phyloP scores from a whole-genome alignment of 163 green algal species.

The Scenedesmus sp. region DNA sequence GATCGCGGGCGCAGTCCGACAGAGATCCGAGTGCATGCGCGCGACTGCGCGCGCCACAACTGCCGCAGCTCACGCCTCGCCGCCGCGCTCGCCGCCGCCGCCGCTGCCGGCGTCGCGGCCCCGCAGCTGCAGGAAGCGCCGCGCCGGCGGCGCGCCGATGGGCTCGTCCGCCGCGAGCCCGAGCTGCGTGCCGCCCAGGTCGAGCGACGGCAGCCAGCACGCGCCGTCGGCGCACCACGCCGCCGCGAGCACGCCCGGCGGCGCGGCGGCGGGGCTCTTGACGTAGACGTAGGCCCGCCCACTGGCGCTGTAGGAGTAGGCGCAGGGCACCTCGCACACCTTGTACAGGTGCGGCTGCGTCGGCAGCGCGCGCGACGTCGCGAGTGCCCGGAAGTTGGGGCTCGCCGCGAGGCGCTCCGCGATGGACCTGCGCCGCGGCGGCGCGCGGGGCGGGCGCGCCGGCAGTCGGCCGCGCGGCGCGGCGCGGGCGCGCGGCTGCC shows the following conservation, averaged over 20 bases:
- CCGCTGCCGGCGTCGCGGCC: no score
- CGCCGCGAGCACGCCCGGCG: constrained; percentile 13
- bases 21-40: no score
- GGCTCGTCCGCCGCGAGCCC: constrained; percentile 30
- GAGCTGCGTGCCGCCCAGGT: constrained; percentile 1
- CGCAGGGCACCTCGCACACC: constrained; percentile 25
- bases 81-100: no score
- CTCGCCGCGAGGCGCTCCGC: constrained; percentile 48
- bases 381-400: constrained; percentile 54
- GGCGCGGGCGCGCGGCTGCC: neutral
- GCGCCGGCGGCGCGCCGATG: neutral
- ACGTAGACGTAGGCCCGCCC: constrained; percentile 33
- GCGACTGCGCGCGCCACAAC: no score
- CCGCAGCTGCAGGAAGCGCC: no score
- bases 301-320: constrained; percentile 5
- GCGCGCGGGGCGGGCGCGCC: no score
- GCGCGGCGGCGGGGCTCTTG: neutral
- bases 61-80: no score
- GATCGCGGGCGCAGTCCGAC: no score
- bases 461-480: neutral
- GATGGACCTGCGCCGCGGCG: constrained; percentile 24
- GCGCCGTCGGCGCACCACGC: constrained; percentile 28
- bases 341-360: constrained; percentile 50
- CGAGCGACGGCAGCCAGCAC: constrained; percentile 20
- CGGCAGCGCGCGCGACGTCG: constrained; percentile 56